Evolutionary conservation across 2,329 filamentous ascomycete genomes (phyloP).

Genomic region (Talaromyces sp.): DNA sequence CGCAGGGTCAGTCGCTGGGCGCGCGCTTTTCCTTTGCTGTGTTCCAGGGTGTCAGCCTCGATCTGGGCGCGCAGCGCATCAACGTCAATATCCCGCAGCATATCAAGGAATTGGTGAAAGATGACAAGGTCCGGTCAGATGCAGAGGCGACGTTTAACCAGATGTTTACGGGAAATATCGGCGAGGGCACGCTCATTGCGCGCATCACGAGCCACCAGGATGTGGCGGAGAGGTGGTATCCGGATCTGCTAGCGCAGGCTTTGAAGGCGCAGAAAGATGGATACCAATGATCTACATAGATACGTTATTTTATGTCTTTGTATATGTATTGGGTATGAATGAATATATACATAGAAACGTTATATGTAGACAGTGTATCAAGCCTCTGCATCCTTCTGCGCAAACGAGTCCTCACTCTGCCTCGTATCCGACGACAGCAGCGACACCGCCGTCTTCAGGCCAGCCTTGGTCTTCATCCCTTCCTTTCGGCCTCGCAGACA

Average conservation of each 20-base stretch:
- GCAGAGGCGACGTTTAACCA: conserved; percentile 32
- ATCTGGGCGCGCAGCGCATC: conserved; percentile 25
- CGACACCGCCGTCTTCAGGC: conserved; percentile 1
- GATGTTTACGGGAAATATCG: conserved; percentile 25
- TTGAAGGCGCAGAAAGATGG: conserved; percentile 20
- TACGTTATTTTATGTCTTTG: background rate
- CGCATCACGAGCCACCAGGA: conserved; percentile 34
- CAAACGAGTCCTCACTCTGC: background rate
- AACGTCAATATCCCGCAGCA: conserved; percentile 24
- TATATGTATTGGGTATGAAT: background rate
- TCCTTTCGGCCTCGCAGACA: conserved; percentile 1
- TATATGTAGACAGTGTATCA: background rate
- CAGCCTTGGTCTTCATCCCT: background rate
- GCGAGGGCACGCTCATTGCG: conserved; percentile 29
- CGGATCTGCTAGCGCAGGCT: conserved; percentile 25
- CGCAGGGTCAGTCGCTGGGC: conserved; percentile 18
- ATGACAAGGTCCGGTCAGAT: conserved; percentile 29
- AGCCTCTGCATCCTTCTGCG: conserved; percentile 3
- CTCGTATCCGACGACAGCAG: background rate
- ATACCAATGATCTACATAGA: background rate
- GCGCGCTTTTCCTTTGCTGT: conserved; percentile 31
- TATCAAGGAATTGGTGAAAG: conserved; percentile 23
- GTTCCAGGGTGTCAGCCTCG: conserved; percentile 31
- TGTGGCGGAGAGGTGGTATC: conserved; percentile 32
- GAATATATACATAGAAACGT: background rate